These are phyloP conservation scores for Suillus subluteus DNA, from an alignment of 768 basidiomycete genomes.

Conservation along the genomic window DNA sequence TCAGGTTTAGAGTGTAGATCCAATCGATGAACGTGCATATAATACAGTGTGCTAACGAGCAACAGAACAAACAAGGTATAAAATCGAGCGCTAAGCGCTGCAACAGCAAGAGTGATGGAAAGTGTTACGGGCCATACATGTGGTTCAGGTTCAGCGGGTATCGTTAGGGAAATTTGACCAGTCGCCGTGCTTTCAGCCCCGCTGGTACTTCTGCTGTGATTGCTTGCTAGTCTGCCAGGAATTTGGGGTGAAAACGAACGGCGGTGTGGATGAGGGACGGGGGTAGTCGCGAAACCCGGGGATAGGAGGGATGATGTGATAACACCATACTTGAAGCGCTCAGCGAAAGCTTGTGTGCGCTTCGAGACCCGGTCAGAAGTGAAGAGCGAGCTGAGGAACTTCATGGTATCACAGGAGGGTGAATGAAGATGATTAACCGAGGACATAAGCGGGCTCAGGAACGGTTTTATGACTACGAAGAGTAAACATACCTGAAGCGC, in stretches of 20 bases:
- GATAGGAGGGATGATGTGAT: constrained; percentile 82
- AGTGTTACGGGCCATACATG: constrained; percentile 44
- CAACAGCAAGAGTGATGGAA: constrained; percentile 40
- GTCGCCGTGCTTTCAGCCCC: constrained; percentile 30
- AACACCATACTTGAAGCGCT: constrained; percentile 83
- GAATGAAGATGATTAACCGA: neutral
- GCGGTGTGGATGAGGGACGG: constrained; percentile 32
- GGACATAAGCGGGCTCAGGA: constrained; percentile 17
- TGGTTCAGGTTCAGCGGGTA: constrained; percentile 37
- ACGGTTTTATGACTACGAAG: constrained; percentile 18
- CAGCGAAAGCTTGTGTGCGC: constrained; percentile 58
- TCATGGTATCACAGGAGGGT: constrained; percentile 18
- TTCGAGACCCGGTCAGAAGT: constrained; percentile 36
- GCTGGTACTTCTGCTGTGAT: constrained; percentile 48
- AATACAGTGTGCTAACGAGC: constrained; percentile 42
- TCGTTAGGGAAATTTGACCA: constrained; percentile 29
- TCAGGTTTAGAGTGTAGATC: constrained; percentile 43
- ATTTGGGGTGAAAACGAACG: constrained; percentile 40
- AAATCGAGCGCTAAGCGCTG: constrained; percentile 48
- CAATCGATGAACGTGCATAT: constrained; percentile 41
- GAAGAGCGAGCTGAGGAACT: constrained; percentile 45
- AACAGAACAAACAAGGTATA: constrained; percentile 44
- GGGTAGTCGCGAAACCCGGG: constrained; percentile 51
- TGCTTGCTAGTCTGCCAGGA: constrained; percentile 47
- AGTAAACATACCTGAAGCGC: constrained; percentile 41